phyloP scores from a whole-genome alignment of 352 stramenopile species.

The Phytophthora hybrid region DNA sequence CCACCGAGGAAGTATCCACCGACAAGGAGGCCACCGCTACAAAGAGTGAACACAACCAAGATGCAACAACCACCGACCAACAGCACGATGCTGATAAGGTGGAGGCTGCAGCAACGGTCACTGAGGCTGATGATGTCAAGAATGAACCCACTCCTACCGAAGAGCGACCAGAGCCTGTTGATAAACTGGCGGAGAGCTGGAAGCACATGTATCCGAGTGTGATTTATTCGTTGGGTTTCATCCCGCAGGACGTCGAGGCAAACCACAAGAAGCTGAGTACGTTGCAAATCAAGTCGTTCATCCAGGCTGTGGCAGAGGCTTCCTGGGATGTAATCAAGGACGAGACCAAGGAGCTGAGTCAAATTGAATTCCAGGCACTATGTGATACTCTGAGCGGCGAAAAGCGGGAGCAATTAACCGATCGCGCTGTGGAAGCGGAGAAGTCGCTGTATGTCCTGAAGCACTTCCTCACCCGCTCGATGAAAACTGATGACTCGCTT shows the following conservation, averaged over 20 bases:
- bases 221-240: slow-evolving; percentile 76
- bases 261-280: slow-evolving; percentile 79
- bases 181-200: slow-evolving; percentile 44
- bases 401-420: slow-evolving; percentile 40
- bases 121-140: slow-evolving; percentile 11
- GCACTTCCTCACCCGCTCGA: slow-evolving; percentile 67
- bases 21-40: neutral
- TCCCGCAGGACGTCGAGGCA: slow-evolving; percentile 47
- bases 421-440: slow-evolving; percentile 45
- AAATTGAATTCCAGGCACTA: slow-evolving; percentile 82
- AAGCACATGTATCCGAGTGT: slow-evolving; percentile 77
- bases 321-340: slow-evolving; percentile 65
- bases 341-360: slow-evolving; percentile 54
- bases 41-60: slow-evolving; percentile 5
- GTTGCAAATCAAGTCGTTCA: slow-evolving; percentile 88
- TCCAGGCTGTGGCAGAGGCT: slow-evolving; percentile 76
- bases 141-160: slow-evolving; percentile 13
- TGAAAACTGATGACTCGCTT: slow-evolving; percentile 61
- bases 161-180: slow-evolving; percentile 17
- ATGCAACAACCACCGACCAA: slow-evolving; percentile 7
- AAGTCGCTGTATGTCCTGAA: slow-evolving; percentile 74
- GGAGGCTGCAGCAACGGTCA: slow-evolving; percentile 6
- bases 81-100: neutral
- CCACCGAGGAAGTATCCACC: neutral
- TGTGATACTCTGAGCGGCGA: slow-evolving; percentile 63